A percentile compares a stretch with the other conserved stretches of the same genome.
Conservation (phyloP, 768 basidiomycete species). For the Candolleomyces aberdarensis region DNA sequence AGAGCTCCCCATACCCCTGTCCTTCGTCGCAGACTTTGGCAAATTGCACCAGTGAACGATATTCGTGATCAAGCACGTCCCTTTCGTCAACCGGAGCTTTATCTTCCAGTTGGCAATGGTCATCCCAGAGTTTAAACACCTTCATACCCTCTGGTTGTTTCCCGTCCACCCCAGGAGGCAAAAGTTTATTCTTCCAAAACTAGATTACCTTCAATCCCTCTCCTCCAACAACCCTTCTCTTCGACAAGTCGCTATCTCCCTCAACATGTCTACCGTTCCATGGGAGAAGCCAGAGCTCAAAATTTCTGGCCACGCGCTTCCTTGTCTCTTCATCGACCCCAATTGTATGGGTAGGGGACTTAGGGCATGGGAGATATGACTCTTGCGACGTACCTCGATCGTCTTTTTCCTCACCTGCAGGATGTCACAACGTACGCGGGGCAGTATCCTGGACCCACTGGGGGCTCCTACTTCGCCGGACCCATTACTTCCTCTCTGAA, state of each 20-base stretch:
- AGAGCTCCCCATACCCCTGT: background rate
- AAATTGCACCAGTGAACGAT: background rate
- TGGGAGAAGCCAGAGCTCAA: background rate
- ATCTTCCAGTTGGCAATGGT: background rate
- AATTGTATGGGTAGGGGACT: too few relatives aligned
- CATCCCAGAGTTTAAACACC: background rate
- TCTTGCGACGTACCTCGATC: background rate
- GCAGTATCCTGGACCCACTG: too few relatives aligned
- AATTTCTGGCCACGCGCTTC: background rate
- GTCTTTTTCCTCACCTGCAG: background rate
- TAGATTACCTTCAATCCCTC: background rate
- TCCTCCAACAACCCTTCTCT: background rate
- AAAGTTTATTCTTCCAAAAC: background rate
- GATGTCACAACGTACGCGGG: background rate
- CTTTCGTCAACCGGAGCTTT: background rate
- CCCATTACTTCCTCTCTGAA: too few relatives aligned
- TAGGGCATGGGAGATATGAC: background rate
- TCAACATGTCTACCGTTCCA: background rate
- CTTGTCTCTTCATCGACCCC: background rate
- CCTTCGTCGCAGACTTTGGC: too few relatives aligned
- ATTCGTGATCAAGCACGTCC: background rate
- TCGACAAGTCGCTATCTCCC: background rate
- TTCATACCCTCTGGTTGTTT: background rate
- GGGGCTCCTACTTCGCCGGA: too few relatives aligned
- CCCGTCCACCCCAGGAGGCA: background rate